Conservation (phyloP, 345 rosid species). For the Dipteronia dyeriana region DNA sequence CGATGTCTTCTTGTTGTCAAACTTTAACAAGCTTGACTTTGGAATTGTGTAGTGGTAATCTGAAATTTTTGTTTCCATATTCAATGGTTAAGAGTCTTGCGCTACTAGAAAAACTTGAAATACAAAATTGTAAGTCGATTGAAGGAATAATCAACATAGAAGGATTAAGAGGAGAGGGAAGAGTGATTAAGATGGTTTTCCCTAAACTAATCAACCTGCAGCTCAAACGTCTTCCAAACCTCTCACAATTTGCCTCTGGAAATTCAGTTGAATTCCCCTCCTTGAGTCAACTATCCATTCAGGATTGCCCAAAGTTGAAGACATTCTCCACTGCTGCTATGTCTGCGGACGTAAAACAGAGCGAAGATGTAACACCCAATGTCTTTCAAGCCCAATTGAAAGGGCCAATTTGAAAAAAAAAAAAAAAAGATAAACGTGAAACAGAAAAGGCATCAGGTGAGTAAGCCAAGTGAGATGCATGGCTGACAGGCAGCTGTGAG, state of each 20-base stretch:
- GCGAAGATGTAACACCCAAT: too few species aligned
- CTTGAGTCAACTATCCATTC: neutral
- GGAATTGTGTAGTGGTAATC: neutral
- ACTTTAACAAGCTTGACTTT: neutral
- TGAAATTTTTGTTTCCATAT: constrained; percentile 10
- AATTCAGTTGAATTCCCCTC: neutral
- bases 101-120: neutral
- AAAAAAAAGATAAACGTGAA: too few species aligned
- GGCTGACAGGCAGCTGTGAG: too few species aligned
- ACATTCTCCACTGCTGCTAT: neutral
- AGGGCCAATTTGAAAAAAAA: too few species aligned
- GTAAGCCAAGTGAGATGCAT: too few species aligned
- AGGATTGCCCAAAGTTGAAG: neutral
- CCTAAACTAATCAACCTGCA: neutral
- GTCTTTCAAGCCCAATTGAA: too few species aligned
- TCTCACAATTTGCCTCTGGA: neutral
- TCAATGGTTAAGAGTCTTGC: constrained; percentile 1
- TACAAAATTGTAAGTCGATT: neutral
- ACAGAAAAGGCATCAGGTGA: too few species aligned
- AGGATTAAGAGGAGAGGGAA: neutral
- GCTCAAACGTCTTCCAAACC: neutral
- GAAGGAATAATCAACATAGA: neutral
- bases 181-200: neutral
- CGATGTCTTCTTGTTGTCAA: neutral
- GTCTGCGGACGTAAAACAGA: neutral